phyloP scores from a whole-genome alignment of 176 grass and related monocot species.

The Rhynchospora breviuscula region DNA sequence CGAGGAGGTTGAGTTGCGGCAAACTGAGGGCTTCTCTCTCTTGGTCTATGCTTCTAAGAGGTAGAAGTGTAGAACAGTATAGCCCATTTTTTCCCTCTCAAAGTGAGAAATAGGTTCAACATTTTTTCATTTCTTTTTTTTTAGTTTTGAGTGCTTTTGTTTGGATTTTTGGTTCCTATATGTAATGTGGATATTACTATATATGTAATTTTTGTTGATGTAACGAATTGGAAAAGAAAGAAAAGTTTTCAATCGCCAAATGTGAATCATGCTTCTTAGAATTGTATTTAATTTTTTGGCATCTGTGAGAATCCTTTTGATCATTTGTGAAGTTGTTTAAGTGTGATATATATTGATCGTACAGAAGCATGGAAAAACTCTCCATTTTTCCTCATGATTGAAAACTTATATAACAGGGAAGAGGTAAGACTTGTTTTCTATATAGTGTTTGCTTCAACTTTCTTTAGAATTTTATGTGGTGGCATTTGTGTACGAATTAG shows the following conservation, averaged over 20 bases:
- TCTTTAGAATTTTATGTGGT: not conserved
- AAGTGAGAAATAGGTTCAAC: not conserved
- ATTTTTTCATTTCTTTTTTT: not conserved
- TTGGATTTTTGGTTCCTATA: constrained; percentile 14
- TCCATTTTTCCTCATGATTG: no score
- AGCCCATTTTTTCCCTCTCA: not conserved
- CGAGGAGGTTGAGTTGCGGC: constrained; percentile 66
- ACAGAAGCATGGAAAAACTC: no score
- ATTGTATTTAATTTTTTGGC: not conserved
- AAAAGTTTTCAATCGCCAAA: constrained; percentile 5
- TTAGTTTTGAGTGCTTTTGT: not conserved
- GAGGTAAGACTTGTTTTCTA: not conserved
- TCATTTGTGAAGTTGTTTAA: not conserved
- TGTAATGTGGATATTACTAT: constrained; percentile 24
- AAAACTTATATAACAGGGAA: not conserved
- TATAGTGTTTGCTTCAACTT: not conserved
- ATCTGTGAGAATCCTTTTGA: not conserved
- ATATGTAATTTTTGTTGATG: constrained; percentile 25
- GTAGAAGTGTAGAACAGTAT: constrained; percentile 14
- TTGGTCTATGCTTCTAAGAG: constrained; percentile 80
- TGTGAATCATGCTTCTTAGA: not conserved
- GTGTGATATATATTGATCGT: no score
- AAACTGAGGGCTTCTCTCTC: constrained; percentile 55
- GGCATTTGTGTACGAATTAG: not conserved
- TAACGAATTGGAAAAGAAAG: constrained; percentile 17